phyloP scores from a whole-genome alignment of 2,329 filamentous ascomycete genomes.

The Pleomassaria siparia region DNA sequence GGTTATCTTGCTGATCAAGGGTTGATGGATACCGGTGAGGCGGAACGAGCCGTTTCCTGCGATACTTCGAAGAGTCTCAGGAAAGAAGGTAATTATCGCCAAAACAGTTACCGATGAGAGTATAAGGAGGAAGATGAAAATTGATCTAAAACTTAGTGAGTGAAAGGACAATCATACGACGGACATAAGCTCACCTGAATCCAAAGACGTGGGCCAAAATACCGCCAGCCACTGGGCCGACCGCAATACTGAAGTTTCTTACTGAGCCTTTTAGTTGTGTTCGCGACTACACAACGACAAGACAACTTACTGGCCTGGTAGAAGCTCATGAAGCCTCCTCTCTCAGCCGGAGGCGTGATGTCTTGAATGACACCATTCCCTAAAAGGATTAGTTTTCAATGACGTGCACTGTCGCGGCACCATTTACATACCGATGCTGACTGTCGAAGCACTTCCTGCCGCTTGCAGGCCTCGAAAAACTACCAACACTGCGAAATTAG shows the following conservation, averaged over 20 bases:
- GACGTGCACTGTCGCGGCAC: neutral
- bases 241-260: conserved; percentile 39
- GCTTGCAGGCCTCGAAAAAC: conserved; percentile 52
- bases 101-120: conserved; percentile 43
- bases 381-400: neutral
- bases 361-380: conserved; percentile 45
- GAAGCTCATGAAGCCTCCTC: conserved; percentile 45
- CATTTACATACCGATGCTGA: conserved; percentile 46
- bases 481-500: conserved; percentile 48
- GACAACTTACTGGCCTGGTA: conserved; percentile 41
- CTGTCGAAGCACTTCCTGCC: conserved; percentile 52
- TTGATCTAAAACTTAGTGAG: conserved; percentile 30
- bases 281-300: neutral
- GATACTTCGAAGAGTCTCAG: conserved; percentile 41
- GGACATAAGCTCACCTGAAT: conserved; percentile 9
- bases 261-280: conserved; percentile 3
- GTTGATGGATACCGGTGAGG: conserved; percentile 45
- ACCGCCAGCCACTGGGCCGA: conserved; percentile 30
- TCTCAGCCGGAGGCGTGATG: conserved; percentile 41
- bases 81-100: conserved; percentile 40
- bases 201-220: conserved; percentile 28
- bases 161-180: neutral
- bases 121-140: conserved; percentile 59
- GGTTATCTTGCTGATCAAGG: conserved; percentile 24
- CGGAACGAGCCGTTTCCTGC: conserved; percentile 31